These are phyloP conservation scores for Xylaria intraflava DNA, from an alignment of 495 filamentous ascomycete genomes.

Conservation along the genomic window DNA sequence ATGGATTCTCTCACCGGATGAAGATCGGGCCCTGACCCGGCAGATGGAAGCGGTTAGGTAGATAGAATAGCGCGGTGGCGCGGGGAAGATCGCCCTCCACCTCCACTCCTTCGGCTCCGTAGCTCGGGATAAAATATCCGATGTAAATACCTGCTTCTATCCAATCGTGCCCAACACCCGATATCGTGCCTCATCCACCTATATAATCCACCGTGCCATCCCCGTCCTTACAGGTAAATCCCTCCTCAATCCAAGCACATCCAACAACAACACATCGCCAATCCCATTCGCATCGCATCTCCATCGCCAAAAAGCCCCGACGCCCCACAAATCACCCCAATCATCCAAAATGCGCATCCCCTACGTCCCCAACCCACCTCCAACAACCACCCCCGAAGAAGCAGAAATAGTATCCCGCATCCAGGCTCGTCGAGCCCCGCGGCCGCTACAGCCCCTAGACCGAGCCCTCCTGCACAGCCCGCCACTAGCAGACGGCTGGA, in stretches of 20 bases:
- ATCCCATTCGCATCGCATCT: neutral
- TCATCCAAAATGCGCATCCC: slow-evolving; percentile 59
- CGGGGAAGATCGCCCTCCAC: no score
- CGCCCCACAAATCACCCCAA: neutral
- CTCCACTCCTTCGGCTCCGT: no score
- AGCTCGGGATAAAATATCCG: neutral
- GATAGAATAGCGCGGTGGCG: no score
- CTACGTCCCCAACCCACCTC: slow-evolving; percentile 56
- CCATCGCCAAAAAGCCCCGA: neutral
- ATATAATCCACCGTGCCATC: no score
- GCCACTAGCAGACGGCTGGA: slow-evolving; percentile 71
- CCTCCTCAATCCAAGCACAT: no score
- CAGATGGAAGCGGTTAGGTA: no score
- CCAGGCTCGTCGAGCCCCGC: slow-evolving; percentile 54
- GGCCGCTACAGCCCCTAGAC: slow-evolving; percentile 63
- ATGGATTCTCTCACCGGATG: neutral
- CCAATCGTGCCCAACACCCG: no score
- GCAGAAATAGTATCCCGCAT: slow-evolving; percentile 56
- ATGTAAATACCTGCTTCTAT: no score
- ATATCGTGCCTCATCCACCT: no score
- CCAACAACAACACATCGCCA: neutral
- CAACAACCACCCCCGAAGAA: slow-evolving; percentile 39
- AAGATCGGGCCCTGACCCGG: neutral
- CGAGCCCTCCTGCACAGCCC: slow-evolving; percentile 67
- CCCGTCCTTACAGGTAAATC: no score